Percentiles rank a stretch among this genome's conserved stretches.
These are phyloP conservation scores for Cylindrotheca closterium DNA, from an alignment of 108 stramenopile genomes.

Conservation along the genomic window DNA sequence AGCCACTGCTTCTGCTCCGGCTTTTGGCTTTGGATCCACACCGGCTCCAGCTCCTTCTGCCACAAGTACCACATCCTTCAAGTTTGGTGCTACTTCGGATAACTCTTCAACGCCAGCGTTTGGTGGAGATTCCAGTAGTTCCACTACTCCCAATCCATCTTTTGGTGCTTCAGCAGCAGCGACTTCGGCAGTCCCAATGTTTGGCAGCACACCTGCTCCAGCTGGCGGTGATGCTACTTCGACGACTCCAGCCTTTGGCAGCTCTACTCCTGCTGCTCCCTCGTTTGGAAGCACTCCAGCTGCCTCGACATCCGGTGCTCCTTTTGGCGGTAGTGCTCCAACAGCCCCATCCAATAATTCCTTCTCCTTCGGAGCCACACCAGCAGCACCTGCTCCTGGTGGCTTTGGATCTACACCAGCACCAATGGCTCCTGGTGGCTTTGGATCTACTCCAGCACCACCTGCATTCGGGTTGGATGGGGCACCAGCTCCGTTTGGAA, in stretches of 20 bases:
- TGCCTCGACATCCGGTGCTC: background rate
- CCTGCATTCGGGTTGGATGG: constrained; percentile 20
- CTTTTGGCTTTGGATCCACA: constrained; percentile 12
- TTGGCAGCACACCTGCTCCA: constrained; percentile 8
- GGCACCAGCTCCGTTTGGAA: constrained; percentile 8
- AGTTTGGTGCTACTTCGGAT: constrained; percentile 1
- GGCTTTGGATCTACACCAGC: constrained; percentile 27
- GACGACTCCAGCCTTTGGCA: constrained; percentile 10
- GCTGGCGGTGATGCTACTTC: background rate
- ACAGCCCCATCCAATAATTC: constrained; percentile 1
- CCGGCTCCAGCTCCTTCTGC: constrained; percentile 5
- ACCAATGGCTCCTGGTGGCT: constrained; percentile 6
- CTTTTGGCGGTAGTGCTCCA: background rate
- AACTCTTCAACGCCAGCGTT: background rate
- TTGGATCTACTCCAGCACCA: constrained; percentile 21
- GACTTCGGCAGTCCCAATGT: background rate
- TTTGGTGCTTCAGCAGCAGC: background rate
- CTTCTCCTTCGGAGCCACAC: constrained; percentile 10
- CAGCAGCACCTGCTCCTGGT: constrained; percentile 2
- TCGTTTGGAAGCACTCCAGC: background rate
- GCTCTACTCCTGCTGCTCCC: constrained; percentile 5
- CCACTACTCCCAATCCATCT: background rate
- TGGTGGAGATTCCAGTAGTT: background rate
- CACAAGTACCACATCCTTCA: background rate
- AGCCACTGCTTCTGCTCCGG: constrained; percentile 1